Conservation (phyloP, 139 green algal genomes). For the Yamagishiella unicocca region DNA sequence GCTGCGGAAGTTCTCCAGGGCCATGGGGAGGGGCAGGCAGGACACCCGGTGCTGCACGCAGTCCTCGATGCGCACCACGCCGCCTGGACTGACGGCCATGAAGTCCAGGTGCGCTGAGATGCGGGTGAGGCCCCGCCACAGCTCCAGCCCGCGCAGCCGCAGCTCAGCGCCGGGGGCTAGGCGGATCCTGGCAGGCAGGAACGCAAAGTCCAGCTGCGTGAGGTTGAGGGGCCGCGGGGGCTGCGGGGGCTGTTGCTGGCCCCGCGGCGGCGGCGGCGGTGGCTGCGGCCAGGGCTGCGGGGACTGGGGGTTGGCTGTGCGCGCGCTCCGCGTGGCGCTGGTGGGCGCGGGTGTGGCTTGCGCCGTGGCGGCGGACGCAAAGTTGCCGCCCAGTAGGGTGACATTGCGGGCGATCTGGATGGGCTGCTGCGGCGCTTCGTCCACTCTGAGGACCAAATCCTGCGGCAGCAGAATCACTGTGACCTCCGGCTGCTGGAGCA, state of each 20-base stretch:
- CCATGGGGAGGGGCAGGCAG: not conserved
- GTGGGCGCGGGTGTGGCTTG: too few relatives aligned
- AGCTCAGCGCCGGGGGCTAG: not conserved
- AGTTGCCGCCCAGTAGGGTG: not conserved
- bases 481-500: not conserved
- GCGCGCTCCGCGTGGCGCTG: too few relatives aligned
- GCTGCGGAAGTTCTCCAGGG: not conserved
- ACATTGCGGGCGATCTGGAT: not conserved
- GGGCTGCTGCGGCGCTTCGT: not conserved
- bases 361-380: too few relatives aligned
- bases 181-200: not conserved
- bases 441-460: not conserved
- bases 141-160: not conserved
- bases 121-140: not conserved
- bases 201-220: constrained; percentile 3
- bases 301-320: too few relatives aligned
- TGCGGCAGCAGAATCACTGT: not conserved
- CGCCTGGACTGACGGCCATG: not conserved
- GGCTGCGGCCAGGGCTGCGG: not conserved
- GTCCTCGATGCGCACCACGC: not conserved
- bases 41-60: constrained; percentile 19
- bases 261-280: not conserved
- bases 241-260: not conserved
- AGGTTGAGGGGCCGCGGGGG: not conserved
- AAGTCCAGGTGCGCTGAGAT: constrained; percentile 32